phyloP scores from a whole-genome alignment of 2,329 filamentous ascomycete species.

The Diaporthe ilicicola region DNA sequence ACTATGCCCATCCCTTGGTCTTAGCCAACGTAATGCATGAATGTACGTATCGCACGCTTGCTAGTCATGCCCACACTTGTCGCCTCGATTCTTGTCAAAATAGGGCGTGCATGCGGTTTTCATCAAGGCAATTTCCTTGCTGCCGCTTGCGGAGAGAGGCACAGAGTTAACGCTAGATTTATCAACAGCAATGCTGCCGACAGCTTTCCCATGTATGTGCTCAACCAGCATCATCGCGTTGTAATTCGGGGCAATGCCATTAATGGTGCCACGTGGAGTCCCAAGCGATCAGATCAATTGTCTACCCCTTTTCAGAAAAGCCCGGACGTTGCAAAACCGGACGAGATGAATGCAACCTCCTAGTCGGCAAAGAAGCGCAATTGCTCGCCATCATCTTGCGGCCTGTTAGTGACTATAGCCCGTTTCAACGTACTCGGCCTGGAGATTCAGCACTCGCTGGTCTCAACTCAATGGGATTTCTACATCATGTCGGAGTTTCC shows the following conservation, averaged over 20 bases:
- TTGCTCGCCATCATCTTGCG: neutral
- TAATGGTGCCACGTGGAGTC: constrained; percentile 7
- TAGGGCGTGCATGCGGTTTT: neutral
- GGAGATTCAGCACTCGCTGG: neutral
- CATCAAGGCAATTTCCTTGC: constrained; percentile 8
- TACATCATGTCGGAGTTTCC: neutral
- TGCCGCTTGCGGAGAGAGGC: neutral
- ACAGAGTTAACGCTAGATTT: neutral
- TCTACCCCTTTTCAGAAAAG: neutral
- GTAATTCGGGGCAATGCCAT: constrained; percentile 5
- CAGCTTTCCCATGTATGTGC: constrained; percentile 1
- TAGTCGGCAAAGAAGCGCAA: neutral
- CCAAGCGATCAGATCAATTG: neutral
- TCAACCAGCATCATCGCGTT: constrained; percentile 4
- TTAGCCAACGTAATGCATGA: constrained; percentile 26
- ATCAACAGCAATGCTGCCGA: neutral
- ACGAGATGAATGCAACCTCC: constrained; percentile 2
- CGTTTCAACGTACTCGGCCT: constrained; percentile 7
- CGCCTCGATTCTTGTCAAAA: constrained; percentile 1
- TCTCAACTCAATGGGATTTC: neutral
- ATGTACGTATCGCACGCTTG: constrained; percentile 15
- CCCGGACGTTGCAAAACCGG: constrained; percentile 1
- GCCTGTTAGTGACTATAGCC: neutral
- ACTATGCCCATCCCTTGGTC: constrained; percentile 8
- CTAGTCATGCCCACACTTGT: constrained; percentile 27